Evolutionary conservation across 2,329 filamentous ascomycete genomes (phyloP).

Genomic region (Graphiopsis chlorocephala): DNA sequence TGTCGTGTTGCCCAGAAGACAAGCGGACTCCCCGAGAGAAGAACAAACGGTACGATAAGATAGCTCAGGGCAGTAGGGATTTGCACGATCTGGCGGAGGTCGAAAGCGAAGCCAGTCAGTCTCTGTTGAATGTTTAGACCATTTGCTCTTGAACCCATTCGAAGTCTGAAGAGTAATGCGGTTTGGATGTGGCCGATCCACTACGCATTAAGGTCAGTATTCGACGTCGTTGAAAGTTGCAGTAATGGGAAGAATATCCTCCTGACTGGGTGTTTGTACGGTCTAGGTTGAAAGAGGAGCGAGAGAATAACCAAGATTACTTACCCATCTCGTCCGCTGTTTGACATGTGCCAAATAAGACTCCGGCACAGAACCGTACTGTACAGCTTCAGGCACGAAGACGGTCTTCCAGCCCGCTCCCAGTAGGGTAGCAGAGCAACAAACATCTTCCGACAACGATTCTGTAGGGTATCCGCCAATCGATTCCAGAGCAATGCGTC

Average conservation of each 20-base stretch:
- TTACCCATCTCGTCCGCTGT: constrained; percentile 54
- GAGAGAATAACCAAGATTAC: too few relatives aligned
- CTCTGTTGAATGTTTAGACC: constrained; percentile 26
- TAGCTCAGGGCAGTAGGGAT: constrained; percentile 57
- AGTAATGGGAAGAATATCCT: too few relatives aligned
- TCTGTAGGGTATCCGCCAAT: constrained; percentile 62
- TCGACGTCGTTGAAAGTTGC: neutral
- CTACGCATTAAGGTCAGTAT: neutral
- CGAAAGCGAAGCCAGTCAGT: constrained; percentile 57
- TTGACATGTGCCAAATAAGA: constrained; percentile 56
- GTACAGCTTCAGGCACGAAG: constrained; percentile 58
- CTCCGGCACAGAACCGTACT: constrained; percentile 59
- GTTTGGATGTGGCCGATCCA: constrained; percentile 18
- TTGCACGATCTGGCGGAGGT: constrained; percentile 47
- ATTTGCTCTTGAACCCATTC: constrained; percentile 13
- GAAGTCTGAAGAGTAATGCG: constrained; percentile 17
- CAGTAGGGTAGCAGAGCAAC: constrained; percentile 58
- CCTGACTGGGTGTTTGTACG: neutral
- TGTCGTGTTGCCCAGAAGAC: constrained; percentile 53
- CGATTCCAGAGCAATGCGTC: constrained; percentile 56
- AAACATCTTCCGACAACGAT: constrained; percentile 60
- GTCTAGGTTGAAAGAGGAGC: too few relatives aligned
- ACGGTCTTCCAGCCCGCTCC: constrained; percentile 62
- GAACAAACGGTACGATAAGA: constrained; percentile 56
- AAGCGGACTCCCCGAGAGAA: constrained; percentile 56